phyloP scores from a whole-genome alignment of 1,284 basidiomycete genomes.

The Pseudozyma thailandica region DNA sequence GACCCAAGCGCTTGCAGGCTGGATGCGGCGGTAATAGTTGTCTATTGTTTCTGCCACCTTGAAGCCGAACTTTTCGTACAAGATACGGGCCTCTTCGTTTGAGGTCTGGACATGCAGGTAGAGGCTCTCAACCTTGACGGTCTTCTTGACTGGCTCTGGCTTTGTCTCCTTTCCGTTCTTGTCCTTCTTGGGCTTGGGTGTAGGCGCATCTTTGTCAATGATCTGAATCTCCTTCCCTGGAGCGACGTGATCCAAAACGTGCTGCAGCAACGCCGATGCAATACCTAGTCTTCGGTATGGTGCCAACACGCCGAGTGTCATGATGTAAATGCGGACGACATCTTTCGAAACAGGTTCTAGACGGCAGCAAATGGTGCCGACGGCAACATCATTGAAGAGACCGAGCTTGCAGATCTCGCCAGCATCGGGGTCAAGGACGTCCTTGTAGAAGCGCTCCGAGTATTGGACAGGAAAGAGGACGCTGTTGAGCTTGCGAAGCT shows the following conservation, averaged over 20 bases:
- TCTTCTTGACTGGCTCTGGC: slow-evolving; percentile 37
- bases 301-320: slow-evolving; percentile 69
- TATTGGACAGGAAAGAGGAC: slow-evolving; percentile 65
- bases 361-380: slow-evolving; percentile 67
- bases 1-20: slow-evolving; percentile 68
- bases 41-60: slow-evolving; percentile 55
- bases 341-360: slow-evolving; percentile 58
- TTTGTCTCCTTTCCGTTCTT: slow-evolving; percentile 56
- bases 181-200: slow-evolving; percentile 40
- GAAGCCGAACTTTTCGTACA: slow-evolving; percentile 69
- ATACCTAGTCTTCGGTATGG: slow-evolving; percentile 69
- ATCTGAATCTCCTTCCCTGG: slow-evolving; percentile 55
- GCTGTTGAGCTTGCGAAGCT: slow-evolving; percentile 64
- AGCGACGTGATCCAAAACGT: slow-evolving; percentile 63
- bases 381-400: slow-evolving; percentile 69
- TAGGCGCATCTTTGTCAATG: slow-evolving; percentile 31
- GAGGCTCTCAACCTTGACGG: slow-evolving; percentile 55
- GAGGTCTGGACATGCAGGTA: slow-evolving; percentile 69
- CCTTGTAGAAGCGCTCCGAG: slow-evolving; percentile 63
- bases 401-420: slow-evolving; percentile 63
- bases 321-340: slow-evolving; percentile 67
- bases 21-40: slow-evolving; percentile 64
- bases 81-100: slow-evolving; percentile 66
- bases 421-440: slow-evolving; percentile 55
- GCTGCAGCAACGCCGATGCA: slow-evolving; percentile 64